phyloP scores from a whole-genome alignment of 2,329 filamentous ascomycete genomes.

The Apiospora rasikravindrae region DNA sequence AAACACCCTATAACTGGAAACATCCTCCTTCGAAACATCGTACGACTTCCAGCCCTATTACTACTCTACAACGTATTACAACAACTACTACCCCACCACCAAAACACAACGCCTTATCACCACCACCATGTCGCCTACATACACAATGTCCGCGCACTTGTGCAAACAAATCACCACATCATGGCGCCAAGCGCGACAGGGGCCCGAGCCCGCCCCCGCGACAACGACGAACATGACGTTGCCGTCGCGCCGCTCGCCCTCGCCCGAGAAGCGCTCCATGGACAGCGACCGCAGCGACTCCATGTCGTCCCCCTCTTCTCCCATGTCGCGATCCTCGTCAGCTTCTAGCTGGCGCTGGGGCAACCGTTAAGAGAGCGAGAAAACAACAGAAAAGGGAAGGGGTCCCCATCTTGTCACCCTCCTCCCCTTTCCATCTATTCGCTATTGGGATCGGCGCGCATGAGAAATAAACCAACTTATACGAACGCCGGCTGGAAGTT shows the following conservation, averaged over 20 bases:
- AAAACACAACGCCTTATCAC: not conserved
- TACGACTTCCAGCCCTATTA: not conserved
- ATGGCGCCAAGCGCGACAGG: constrained; percentile 58
- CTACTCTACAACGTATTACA: not conserved
- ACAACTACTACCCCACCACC: not conserved
- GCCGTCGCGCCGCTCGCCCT: constrained; percentile 42
- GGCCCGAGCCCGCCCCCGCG: constrained; percentile 36
- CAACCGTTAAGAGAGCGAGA: constrained; percentile 27
- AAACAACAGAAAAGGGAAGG: not conserved
- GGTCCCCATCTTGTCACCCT: not conserved
- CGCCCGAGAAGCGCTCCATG: constrained; percentile 53
- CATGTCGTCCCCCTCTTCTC: constrained; percentile 26
- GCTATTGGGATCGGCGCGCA: not conserved
- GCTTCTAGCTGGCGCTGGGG: constrained; percentile 42
- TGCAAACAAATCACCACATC: constrained; percentile 65
- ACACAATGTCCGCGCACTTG: constrained; percentile 66
- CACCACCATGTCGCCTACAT: constrained; percentile 60
- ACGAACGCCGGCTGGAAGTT: not conserved
- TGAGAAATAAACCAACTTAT: not conserved
- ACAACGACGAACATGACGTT: constrained; percentile 31
- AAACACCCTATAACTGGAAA: not conserved
- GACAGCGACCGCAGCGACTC: constrained; percentile 50
- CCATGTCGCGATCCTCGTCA: constrained; percentile 39
- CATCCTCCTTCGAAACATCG: not conserved
- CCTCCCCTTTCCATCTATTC: not conserved